Evolutionary conservation across 139 green algal genomes (phyloP).

Genomic region (Chlamydomonas incerta): DNA sequence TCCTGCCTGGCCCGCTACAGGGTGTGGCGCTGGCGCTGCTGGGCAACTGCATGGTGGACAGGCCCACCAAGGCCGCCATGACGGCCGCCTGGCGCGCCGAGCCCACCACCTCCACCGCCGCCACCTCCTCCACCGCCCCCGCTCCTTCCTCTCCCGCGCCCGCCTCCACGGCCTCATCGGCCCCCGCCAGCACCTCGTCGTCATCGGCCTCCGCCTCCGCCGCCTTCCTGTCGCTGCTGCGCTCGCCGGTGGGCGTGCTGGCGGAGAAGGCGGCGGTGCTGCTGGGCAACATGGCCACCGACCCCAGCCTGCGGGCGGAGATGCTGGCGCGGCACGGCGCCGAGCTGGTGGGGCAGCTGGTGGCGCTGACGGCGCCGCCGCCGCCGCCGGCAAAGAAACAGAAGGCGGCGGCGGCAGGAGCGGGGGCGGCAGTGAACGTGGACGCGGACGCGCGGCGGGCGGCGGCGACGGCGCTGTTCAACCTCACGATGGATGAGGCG

Average conservation of each 20-base stretch:
- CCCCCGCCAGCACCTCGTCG: not conserved
- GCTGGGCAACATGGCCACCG: conserved; percentile 60
- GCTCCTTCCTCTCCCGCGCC: conserved; percentile 8
- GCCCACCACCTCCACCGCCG: not conserved
- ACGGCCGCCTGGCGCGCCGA: not conserved
- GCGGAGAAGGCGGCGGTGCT: conserved; percentile 50
- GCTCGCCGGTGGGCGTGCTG: conserved; percentile 10
- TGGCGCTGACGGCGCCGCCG: not conserved
- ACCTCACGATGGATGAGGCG: conserved; percentile 47
- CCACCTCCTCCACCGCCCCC: not conserved
- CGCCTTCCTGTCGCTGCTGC: conserved; percentile 15
- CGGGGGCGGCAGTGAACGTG: not conserved
- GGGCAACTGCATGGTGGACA: conserved; percentile 62
- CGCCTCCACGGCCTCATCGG: not conserved
- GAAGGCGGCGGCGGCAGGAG: not conserved
- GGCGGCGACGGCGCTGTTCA: conserved; percentile 54
- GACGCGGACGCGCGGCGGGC: conserved; percentile 20
- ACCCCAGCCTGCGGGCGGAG: conserved; percentile 22
- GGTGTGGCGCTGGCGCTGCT: conserved; percentile 53
- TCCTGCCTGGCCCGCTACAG: no score
- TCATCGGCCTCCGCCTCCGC: not conserved
- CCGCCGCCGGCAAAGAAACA: not conserved
- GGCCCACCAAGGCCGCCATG: conserved; percentile 43
- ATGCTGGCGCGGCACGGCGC: conserved; percentile 16
- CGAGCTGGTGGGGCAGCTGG: conserved; percentile 13